Evolutionary conservation across 768 basidiomycete species (phyloP).

Genomic region (Dioszegia crocea): DNA sequence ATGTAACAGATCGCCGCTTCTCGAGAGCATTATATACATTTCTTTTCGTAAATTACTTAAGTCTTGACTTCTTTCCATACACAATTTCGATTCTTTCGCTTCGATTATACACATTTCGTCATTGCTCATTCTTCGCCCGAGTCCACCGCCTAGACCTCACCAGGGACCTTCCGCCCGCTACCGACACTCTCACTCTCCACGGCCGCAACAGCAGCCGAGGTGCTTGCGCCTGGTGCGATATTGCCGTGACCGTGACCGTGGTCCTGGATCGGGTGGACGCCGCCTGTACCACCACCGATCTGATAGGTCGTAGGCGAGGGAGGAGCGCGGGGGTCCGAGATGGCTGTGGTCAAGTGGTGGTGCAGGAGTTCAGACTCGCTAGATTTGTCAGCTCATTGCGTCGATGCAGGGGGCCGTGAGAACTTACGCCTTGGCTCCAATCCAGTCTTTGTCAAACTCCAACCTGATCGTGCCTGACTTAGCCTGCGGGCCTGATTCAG

Average conservation of each 20-base stretch:
- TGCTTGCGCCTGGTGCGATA: background rate
- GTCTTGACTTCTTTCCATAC: too few species aligned
- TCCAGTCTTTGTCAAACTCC: constrained; percentile 48
- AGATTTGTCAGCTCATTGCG: constrained; percentile 4
- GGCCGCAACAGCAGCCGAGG: background rate
- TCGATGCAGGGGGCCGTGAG: background rate
- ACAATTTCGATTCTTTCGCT: too few species aligned
- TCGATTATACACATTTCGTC: too few species aligned
- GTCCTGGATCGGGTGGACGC: background rate
- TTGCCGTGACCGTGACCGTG: background rate
- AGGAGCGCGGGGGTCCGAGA: constrained; percentile 9
- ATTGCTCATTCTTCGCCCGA: too few species aligned
- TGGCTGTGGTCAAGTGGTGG: constrained; percentile 31
- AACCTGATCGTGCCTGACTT: constrained; percentile 43
- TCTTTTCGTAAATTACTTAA: too few species aligned
- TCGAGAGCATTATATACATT: constrained; percentile 8
- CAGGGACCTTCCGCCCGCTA: constrained; percentile 7
- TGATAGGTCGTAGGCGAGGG: background rate
- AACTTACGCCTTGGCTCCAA: constrained; percentile 47
- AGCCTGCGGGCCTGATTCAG: constrained; percentile 11
- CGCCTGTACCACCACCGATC: background rate
- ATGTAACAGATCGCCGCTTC: too few species aligned
- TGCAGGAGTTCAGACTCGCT: constrained; percentile 45
- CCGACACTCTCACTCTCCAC: background rate
- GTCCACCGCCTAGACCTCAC: background rate